Conservation (phyloP, 257 asterid species). For the Capsicum chinense region DNA sequence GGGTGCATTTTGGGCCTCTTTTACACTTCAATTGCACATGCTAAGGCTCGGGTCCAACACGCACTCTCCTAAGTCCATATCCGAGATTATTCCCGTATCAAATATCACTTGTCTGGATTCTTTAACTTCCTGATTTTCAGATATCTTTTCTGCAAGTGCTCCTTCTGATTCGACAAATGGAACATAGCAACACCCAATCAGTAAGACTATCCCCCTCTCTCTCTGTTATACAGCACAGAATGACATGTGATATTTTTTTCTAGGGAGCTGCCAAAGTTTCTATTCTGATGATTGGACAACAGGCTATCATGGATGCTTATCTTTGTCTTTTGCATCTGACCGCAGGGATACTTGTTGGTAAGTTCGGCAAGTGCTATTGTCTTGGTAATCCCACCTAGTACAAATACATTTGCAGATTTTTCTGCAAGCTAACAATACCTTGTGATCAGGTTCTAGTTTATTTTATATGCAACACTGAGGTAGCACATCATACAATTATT, state of each 20-base stretch:
- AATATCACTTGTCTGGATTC: conserved; percentile 49
- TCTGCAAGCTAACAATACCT: background rate
- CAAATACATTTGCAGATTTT: background rate
- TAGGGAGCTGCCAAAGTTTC: conserved; percentile 99
- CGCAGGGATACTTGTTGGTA: conserved; percentile 97
- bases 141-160: conserved; percentile 93
- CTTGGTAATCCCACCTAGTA: conserved; percentile 11
- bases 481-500: background rate
- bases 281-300: conserved; percentile 90
- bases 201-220: conserved; percentile 46
- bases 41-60: too few species aligned
- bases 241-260: conserved; percentile 31
- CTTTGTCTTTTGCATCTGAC: conserved; percentile 97
- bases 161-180: conserved; percentile 94
- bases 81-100: conserved; percentile 5
- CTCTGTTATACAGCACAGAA: background rate
- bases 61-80: too few species aligned
- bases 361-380: conserved; percentile 34
- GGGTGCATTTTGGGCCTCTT: too few species aligned
- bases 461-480: background rate
- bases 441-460: conserved; percentile 17
- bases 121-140: conserved; percentile 56
- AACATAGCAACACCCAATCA: conserved; percentile 96
- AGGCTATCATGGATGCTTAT: conserved; percentile 98
- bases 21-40: too few species aligned